Base-by-base conservation (phyloP, 2,329 filamentous ascomycete genomes). In the Sclerotinia borealis region DNA sequence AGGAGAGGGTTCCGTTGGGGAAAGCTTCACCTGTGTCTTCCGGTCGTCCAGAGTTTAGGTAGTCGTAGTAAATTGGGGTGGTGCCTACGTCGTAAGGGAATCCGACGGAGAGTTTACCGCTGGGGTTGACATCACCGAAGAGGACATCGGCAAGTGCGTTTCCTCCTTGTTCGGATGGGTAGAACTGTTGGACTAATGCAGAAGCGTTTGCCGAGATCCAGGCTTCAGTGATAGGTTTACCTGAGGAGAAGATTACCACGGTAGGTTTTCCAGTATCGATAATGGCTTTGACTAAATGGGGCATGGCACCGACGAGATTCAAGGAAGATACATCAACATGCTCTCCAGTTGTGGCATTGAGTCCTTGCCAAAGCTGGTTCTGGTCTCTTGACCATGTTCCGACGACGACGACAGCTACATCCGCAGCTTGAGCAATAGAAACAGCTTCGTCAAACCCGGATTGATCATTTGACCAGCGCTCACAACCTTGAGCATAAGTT, bases 191-290 rank as follows among this genome's bases (percentile, higher is more conserved):
- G 0, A 91, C 77, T 0, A 92, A 80, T 0, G 86, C 87, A 0
- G 85, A 79, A 0, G 88, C 86, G 31, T 81, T 79, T 37, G 83
- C 79, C 0, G 85, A 85, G 72, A 91, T 87, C 89, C 88, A 91
- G 5, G 85, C 80, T 73, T 91, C 88, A 0, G 87, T 89, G 64
- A 92, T 77, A 3, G 89, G 89, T 72, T 91, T 92, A 51, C 89
- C 89, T 11, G 96, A 91, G 0, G 91, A 85, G 72, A 96, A 93
- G 2, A 95, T 82, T 6, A 97, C 86, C 0, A 96, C 91, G 10
- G 96, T 80, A 0, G 92, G 89, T 48, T 85, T 81, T 11, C 87
- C 86, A 0, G 87, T 89, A 63, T 84, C 82, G 66, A 88, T 83
- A 70, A 92, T 83, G 27, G 87, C 86, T 69, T 82, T 79, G 55